Percentiles rank a stretch among this genome's conserved stretches.
These are phyloP conservation scores for Rhodocollybia butyracea DNA, from an alignment of 768 basidiomycete species.

Conservation along the genomic window DNA sequence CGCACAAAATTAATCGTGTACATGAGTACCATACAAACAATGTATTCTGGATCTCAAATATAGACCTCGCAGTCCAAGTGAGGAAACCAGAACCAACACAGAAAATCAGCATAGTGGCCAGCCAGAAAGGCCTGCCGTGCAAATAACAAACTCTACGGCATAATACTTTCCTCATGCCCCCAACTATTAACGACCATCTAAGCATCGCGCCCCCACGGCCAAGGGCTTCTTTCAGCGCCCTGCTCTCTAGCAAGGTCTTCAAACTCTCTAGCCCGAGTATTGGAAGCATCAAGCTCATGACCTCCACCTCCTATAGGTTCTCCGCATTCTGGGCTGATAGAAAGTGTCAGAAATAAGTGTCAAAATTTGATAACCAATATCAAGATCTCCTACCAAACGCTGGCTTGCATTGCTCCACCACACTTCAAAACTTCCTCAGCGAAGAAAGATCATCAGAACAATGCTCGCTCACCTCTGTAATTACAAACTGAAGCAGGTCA, in stretches of 20 bases:
- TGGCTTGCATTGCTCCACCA: background rate
- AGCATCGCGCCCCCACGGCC: conserved; percentile 20
- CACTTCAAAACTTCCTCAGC: background rate
- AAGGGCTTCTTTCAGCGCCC: conserved; percentile 27
- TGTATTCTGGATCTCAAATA: too few species aligned
- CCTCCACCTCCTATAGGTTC: conserved; percentile 46
- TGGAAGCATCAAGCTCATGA: conserved; percentile 40
- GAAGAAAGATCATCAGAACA: too few species aligned
- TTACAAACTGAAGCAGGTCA: too few species aligned
- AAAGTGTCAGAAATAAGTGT: background rate
- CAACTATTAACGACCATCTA: too few species aligned
- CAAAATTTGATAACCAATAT: background rate
- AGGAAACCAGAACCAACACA: too few species aligned
- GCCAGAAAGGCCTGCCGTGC: too few species aligned
- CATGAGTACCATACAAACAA: too few species aligned
- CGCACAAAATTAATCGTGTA: too few species aligned
- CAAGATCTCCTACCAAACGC: background rate
- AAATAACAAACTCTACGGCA: too few species aligned
- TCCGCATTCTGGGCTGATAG: conserved; percentile 52
- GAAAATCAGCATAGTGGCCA: too few species aligned
- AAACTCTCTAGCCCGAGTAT: conserved; percentile 44
- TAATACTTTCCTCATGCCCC: too few species aligned
- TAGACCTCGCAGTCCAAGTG: too few species aligned
- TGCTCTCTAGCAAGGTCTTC: conserved; percentile 35
- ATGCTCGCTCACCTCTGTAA: conserved; percentile 43